Conservation (phyloP, 148 eudicot species). For the Fagopyrum tataricum region DNA sequence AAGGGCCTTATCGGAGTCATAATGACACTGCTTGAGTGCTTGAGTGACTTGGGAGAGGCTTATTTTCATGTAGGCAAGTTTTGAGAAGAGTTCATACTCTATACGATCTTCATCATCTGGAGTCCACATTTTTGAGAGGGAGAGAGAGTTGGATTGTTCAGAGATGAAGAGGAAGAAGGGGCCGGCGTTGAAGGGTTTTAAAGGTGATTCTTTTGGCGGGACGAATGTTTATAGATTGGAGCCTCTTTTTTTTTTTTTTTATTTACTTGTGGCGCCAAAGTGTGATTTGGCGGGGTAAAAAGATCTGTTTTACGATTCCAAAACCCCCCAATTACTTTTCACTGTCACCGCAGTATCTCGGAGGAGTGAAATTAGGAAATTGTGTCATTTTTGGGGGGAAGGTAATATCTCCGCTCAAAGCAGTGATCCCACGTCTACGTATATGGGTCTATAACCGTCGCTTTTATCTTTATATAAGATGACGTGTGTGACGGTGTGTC, state of each 20-base stretch:
- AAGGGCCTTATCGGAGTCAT: slow-evolving; percentile 20
- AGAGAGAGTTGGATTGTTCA: not conserved
- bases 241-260: not conserved
- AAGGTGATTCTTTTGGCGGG: not conserved
- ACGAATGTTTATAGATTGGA: not conserved
- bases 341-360: too few species aligned
- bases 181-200: not conserved
- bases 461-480: too few species aligned
- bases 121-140: not conserved
- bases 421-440: too few species aligned
- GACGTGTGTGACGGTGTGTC: too few species aligned
- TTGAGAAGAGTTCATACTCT: not conserved
- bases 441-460: too few species aligned
- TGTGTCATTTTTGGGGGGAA: too few species aligned
- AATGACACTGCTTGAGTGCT: slow-evolving; percentile 18
- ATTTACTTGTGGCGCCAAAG: slow-evolving; percentile 1
- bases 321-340: too few species aligned
- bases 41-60: not conserved
- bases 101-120: not conserved
- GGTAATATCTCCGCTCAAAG: too few species aligned
- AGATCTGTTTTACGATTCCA: too few species aligned
- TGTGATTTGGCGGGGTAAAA: slow-evolving; percentile 9
- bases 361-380: too few species aligned
- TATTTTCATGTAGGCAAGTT: not conserved
- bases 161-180: not conserved